Conservation (phyloP, 2,329 filamentous ascomycete species). For the Raffaelea ambrosiae region DNA sequence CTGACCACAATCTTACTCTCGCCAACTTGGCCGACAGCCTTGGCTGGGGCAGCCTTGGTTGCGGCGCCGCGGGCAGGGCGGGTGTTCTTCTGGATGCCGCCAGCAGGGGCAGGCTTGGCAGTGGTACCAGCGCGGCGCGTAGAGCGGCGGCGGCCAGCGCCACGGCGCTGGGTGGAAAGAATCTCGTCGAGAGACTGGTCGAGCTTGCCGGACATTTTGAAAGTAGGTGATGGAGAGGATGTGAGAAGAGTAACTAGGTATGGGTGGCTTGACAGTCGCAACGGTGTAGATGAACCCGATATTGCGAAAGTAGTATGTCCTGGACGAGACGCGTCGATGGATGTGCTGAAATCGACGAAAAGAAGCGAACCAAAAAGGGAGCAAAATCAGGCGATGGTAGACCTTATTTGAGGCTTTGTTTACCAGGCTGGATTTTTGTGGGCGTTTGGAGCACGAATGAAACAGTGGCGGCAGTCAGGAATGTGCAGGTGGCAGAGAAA, state of each 20-base stretch:
- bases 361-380: background rate
- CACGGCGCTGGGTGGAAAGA: slow-evolving; percentile 65
- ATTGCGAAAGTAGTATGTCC: background rate
- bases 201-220: slow-evolving; percentile 84
- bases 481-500: background rate
- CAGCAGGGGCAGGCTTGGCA: slow-evolving; percentile 61
- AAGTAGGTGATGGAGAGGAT: background rate
- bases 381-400: background rate
- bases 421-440: too few relatives aligned
- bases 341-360: background rate
- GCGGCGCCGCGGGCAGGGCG: slow-evolving; percentile 51
- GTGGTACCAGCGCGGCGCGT: slow-evolving; percentile 44
- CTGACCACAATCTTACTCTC: slow-evolving; percentile 98
- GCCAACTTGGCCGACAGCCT: slow-evolving; percentile 50
- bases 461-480: background rate
- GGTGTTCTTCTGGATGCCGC: slow-evolving; percentile 75
- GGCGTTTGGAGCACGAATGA: background rate
- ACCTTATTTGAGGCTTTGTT: background rate
- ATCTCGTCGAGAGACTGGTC: slow-evolving; percentile 97
- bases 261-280: background rate
- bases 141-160: slow-evolving; percentile 44
- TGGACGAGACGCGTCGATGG: background rate
- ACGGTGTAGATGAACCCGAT: background rate
- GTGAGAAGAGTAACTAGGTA: background rate
- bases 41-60: slow-evolving; percentile 56